Evolutionary conservation across 805 yeast species (phyloP).

Genomic region (Jamesozyma piceae): DNA sequence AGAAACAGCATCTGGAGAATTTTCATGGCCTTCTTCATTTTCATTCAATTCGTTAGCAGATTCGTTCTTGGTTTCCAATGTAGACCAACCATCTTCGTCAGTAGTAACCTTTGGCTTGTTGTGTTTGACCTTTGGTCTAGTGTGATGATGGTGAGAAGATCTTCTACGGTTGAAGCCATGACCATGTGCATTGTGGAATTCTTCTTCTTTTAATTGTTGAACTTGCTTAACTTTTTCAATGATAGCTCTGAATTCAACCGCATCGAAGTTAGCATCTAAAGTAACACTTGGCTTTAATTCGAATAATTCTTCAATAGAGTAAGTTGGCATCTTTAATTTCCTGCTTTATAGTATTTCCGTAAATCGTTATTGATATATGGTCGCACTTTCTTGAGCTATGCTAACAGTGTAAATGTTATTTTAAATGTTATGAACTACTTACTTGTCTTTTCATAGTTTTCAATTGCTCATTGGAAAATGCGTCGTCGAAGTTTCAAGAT

Average conservation of each 20-base stretch:
- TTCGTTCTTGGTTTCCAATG: constrained; percentile 40
- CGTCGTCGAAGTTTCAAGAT: no score
- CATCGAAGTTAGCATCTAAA: constrained; percentile 53
- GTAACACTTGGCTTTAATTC: constrained; percentile 48
- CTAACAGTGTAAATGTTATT: no score
- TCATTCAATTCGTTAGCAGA: constrained; percentile 4
- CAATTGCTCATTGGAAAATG: no score
- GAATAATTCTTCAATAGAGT: constrained; percentile 63
- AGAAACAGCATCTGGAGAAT: constrained; percentile 35
- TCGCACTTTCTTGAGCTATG: no score
- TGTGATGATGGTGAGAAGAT: constrained; percentile 41
- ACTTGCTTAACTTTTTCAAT: constrained; percentile 55
- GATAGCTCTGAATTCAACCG: constrained; percentile 54
- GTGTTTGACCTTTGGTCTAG: constrained; percentile 49
- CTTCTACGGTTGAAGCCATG: constrained; percentile 51
- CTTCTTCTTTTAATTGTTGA: constrained; percentile 31
- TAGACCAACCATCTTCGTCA: constrained; percentile 81
- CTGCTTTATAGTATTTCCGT: background rate
- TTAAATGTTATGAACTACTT: no score
- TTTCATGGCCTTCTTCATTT: constrained; percentile 14
- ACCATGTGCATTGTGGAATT: constrained; percentile 18
- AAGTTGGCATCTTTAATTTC: constrained; percentile 28
- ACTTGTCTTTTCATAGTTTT: no score
- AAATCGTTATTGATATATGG: no score
- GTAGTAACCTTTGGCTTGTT: constrained; percentile 42